Evolutionary conservation across 192 early-diverging fungal genomes (phyloP), one percentile per base, ranked within the genome.

Genomic region (Anaeromyces robustus): DNA sequence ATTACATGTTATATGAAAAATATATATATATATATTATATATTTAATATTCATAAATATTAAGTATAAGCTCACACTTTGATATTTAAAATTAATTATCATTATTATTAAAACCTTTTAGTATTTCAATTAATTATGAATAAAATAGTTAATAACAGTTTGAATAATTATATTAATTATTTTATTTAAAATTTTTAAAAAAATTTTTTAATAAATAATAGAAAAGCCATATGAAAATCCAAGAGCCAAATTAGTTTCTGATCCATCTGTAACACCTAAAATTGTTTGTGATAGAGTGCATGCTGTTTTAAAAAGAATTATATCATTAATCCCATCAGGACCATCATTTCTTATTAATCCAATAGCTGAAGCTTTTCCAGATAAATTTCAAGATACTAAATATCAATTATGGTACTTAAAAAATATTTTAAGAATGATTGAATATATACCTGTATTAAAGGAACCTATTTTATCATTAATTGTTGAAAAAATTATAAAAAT

Each of bases 401-500:
- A 85, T 12, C 93, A 94, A 77, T 84, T 87, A 5, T 86, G 85
- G 22, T 96, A 92, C 84, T 84, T 95, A 32, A 91, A 92, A 79
- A 96, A 95, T 82, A 82, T 94, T 30, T 83, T 98, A 30, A 83
- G 88, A 34, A 85, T 96, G 16, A 79, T 94, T 0, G 91, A 93
- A 14, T 99, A 99, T 83, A 92, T 92, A 11, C 90, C 90, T 0
- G 88, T 90, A 1, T 83, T 98, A 29, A 86, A 92, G 31, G 85
- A 88, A 77, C 90, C 94, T 79, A 84, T 97, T 29, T 86, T 97
- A 29, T 84, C 87, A 29, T 85, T 97, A 28, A 86, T 94, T 3
- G 85, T 99, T 29, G 95, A 97, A 59, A 87, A 91, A n/a, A 87
- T 95, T 12, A 89, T 97, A 12, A 92, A 96, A 80, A 92, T 99